Evolutionary conservation across 1,284 basidiomycete species (phyloP).

Genomic region (Cryptococcus hybrid): DNA sequence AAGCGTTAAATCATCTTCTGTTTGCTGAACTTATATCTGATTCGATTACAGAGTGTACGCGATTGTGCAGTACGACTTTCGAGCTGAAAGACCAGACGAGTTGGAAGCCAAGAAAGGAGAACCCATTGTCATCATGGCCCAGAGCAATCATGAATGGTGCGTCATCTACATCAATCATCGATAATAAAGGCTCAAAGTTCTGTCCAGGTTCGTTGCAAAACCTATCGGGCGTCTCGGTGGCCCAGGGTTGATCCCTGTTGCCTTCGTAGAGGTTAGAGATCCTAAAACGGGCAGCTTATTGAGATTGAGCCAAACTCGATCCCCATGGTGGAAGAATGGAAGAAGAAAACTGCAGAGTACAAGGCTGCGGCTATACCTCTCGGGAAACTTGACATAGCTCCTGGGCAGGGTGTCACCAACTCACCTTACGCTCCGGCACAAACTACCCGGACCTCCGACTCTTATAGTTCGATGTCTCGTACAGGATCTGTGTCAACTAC

Average conservation of each 20-base stretch:
- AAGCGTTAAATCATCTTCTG: no score
- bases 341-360: conserved; percentile 89
- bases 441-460: conserved; percentile 16
- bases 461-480: conserved; percentile 27
- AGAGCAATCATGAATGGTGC: conserved; percentile 53
- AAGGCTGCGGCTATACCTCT: conserved; percentile 95
- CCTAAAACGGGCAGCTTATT: conserved; percentile 70
- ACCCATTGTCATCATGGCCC: conserved; percentile 68
- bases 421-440: conserved; percentile 36
- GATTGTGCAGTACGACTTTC: conserved; percentile 91
- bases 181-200: background rate
- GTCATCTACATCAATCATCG: conserved; percentile 11
- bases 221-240: conserved; percentile 91
- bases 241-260: conserved; percentile 93
- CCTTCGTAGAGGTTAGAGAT: conserved; percentile 95
- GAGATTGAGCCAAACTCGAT: conserved; percentile 72
- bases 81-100: conserved; percentile 92
- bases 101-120: conserved; percentile 93
- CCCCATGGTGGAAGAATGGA: conserved; percentile 98
- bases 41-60: conserved; percentile 64
- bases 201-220: conserved; percentile 64
- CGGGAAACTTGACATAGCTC: conserved; percentile 74
- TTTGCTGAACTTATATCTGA: background rate
- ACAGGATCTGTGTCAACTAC: conserved; percentile 25
- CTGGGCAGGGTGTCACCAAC: conserved; percentile 46